phyloP scores from a whole-genome alignment of 1,284 basidiomycete genomes.

The Cutaneotrichosporon cyanovorans region DNA sequence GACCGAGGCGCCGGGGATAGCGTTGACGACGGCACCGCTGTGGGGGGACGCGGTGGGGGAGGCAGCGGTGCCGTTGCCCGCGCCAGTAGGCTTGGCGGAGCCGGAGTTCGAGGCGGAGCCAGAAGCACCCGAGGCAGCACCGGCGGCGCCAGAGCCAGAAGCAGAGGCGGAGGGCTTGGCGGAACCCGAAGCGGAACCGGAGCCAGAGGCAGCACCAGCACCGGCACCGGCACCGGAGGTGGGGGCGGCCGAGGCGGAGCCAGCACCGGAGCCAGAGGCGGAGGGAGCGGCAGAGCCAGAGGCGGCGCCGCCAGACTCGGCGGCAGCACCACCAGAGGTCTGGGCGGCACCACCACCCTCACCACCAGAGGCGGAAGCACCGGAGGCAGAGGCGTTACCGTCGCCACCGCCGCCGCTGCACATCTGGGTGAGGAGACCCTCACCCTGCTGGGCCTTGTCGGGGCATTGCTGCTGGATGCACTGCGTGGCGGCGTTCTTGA shows the following conservation, averaged over 20 bases:
- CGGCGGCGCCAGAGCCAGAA: background rate
- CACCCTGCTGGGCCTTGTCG: background rate
- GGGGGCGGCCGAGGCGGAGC: background rate
- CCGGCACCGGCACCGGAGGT: background rate
- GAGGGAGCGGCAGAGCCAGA: background rate
- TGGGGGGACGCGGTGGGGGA: background rate
- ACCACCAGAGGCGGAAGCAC: background rate
- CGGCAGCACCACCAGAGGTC: background rate
- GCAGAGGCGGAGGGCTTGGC: background rate
- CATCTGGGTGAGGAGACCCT: conserved; percentile 1
- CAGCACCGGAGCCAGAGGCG: background rate
- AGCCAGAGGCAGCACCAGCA: background rate
- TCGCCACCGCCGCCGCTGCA: background rate
- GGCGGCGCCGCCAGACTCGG: background rate
- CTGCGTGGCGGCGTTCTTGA: background rate
- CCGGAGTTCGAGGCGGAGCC: background rate
- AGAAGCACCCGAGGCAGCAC: background rate
- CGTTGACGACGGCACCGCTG: background rate
- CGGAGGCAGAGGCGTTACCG: no score
- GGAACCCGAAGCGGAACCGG: background rate
- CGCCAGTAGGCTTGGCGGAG: background rate
- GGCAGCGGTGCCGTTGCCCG: background rate
- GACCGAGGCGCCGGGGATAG: conserved; percentile 2
- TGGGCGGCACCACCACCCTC: background rate
- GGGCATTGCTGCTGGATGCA: conserved; percentile 2